Evolutionary conservation across 441 rosid genomes (phyloP).

Genomic region (Raphanus hybrid): DNA sequence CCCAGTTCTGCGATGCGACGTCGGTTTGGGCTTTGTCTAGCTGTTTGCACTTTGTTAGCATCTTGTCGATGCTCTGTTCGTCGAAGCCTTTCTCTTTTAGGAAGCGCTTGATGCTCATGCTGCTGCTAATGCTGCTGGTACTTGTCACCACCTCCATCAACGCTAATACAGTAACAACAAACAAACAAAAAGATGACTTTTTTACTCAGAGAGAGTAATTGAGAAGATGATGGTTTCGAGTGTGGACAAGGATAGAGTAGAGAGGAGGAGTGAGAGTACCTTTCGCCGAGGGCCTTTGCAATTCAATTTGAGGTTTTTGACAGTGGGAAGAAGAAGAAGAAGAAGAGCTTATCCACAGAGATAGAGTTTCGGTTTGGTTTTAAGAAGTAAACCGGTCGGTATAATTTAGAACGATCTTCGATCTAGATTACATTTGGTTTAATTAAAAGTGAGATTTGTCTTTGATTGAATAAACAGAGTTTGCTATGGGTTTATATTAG

Average conservation of each 20-base stretch:
- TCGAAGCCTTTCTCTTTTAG: constrained; percentile 85
- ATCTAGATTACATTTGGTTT: not conserved
- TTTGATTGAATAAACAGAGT: not conserved
- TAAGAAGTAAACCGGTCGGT: not conserved
- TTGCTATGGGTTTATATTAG: not conserved
- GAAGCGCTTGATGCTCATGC: constrained; percentile 63
- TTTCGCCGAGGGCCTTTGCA: not conserved
- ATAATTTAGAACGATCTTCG: not conserved
- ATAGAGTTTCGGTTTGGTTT: not conserved
- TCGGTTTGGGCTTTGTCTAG: constrained; percentile 64
- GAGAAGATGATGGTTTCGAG: constrained; percentile 6
- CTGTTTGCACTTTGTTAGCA: constrained; percentile 87
- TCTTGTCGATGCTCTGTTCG: constrained; percentile 62
- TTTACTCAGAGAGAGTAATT: not conserved
- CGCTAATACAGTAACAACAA: not conserved
- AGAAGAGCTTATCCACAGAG: constrained; percentile 4
- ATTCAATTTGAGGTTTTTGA: not conserved
- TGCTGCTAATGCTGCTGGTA: constrained; percentile 44
- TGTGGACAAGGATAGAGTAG: constrained; percentile 7
- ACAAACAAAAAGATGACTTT: not conserved
- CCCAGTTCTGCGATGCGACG: constrained; percentile 85
- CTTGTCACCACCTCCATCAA: constrained; percentile 32
- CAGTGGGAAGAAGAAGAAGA: not conserved
- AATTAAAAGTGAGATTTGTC: not conserved
- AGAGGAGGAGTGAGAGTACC: constrained; percentile 19